These are phyloP conservation scores for Silene noctiflora DNA, from an alignment of 179 eudicot genomes.

Conservation along the genomic window DNA sequence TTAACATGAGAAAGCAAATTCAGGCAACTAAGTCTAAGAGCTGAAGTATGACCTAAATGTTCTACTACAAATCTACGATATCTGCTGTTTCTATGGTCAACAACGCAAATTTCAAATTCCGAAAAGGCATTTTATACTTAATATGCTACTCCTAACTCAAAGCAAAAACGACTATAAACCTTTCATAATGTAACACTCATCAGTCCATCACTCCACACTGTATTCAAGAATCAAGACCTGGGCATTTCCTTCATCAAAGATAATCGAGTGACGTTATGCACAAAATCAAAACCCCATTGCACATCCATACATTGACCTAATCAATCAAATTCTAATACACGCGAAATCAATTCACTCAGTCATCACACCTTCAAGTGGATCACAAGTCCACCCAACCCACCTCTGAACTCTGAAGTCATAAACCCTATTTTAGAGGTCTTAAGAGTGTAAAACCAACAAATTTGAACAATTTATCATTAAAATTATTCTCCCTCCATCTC, in stretches of 20 bases:
- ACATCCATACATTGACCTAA: neutral
- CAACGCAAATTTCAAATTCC: neutral
- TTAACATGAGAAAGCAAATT: too few relatives aligned
- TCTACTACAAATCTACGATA: neutral
- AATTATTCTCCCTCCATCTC: too few relatives aligned
- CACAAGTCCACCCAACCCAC: neutral
- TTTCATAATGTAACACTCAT: neutral
- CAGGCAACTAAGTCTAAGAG: neutral
- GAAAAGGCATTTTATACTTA: neutral
- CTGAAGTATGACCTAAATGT: neutral
- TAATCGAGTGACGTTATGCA: neutral
- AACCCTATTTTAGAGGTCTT: neutral
- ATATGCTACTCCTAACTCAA: too few relatives aligned
- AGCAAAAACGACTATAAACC: neutral
- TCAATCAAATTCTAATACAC: conserved; percentile 5
- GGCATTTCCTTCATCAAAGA: neutral
- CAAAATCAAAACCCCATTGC: neutral
- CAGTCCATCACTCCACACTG: neutral
- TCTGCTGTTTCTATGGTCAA: too few relatives aligned
- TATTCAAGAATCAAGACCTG: neutral
- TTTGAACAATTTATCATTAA: neutral
- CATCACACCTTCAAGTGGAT: neutral
- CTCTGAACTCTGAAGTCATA: neutral
- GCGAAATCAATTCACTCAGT: neutral
- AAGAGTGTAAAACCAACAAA: neutral